Base-by-base conservation (phyloP, 352 stramenopile genomes). In the Aphanomyces cochlioides region DNA sequence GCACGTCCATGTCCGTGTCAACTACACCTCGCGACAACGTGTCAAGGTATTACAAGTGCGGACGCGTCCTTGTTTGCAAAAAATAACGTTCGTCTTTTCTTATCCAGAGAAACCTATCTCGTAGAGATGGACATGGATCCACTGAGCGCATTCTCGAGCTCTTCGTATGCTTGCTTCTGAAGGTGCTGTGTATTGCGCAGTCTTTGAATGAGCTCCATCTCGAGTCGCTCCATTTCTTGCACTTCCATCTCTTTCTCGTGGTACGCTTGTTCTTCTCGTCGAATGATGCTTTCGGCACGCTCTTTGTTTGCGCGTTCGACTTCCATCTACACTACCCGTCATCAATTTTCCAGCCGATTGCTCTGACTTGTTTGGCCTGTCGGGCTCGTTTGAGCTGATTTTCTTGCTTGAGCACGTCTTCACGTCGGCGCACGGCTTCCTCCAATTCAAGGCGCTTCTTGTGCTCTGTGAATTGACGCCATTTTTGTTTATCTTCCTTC, bases 81-180 rank as follows among this genome's bases (percentile, higher is more conserved):
- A 53, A 67, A 17, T 54, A 66, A 66, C 17, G 38, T 6, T 66
- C 34, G 6, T 8, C 10, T 58, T 19, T 19, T 58, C 21, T 37
- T 58, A 58, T 36, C 36, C 21, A 36, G 7, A 28, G 28, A n/a
- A n/a, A 28, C 28, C 28, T 12, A 40, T 61, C 54, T 61, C 54
- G 28, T 61, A 12, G 54, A 61, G 50, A 70, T 40, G 64, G 40
- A 61, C 13, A 50, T 15, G 8, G 64, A 70, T 63, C 82, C 84
- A 15, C 74, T 88, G 38, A 94, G 75, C 1, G 85, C 87, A 19
- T 82, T 81, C 77, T 94, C 87, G 28, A 94, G 81, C 60, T 94
- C 85, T 57, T 94, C 83, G 48, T 92, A 92, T 0, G 85, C 87
- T 65, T 94, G 82, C 66, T 92, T 92, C 69, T 95, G 87, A 37